Conservation (phyloP, 2,329 filamentous ascomycete genomes). For the Monilinia polystroma region DNA sequence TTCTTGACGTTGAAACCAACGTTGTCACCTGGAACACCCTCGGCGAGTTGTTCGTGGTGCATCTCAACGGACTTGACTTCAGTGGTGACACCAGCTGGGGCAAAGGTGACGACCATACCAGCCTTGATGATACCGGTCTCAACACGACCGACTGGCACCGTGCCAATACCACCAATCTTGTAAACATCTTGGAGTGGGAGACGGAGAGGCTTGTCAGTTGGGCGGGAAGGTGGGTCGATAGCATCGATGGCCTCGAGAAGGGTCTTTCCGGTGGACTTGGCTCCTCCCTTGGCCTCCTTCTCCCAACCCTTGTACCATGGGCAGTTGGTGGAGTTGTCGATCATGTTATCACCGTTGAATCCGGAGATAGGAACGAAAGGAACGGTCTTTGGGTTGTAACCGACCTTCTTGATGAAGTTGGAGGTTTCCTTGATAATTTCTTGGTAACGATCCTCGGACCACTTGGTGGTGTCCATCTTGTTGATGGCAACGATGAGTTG, state of each 20-base stretch:
- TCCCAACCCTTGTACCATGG: conserved; percentile 99
- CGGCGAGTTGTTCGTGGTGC: conserved; percentile 98
- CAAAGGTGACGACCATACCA: conserved; percentile 96
- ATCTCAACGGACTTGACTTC: conserved; percentile 99
- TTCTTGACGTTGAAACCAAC: conserved; percentile 99
- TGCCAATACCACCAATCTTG: conserved; percentile 99
- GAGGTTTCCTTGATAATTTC: conserved; percentile 99
- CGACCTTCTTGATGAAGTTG: conserved; percentile 99
- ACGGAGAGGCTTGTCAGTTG: conserved; percentile 98
- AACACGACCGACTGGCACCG: conserved; percentile 99
- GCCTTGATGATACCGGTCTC: conserved; percentile 97
- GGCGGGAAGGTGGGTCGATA: conserved; percentile 90
- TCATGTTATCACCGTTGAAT: conserved; percentile 99
- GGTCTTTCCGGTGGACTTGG: conserved; percentile 87
- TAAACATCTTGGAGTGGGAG: conserved; percentile 99
- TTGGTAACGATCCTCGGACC: conserved; percentile 92
- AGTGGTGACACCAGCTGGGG: conserved; percentile 98
- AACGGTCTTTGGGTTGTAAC: conserved; percentile 99
- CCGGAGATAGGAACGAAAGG: conserved; percentile 99
- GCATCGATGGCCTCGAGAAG: conserved; percentile 98
- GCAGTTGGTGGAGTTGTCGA: conserved; percentile 83
- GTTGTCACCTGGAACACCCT: conserved; percentile 99
- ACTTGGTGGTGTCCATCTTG: conserved; percentile 99
- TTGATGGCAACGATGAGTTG: conserved; percentile 99
- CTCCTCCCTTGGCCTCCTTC: conserved; percentile 88